phyloP scores from a whole-genome alignment of 257 asterid species.

The Fraxinus anomala region DNA sequence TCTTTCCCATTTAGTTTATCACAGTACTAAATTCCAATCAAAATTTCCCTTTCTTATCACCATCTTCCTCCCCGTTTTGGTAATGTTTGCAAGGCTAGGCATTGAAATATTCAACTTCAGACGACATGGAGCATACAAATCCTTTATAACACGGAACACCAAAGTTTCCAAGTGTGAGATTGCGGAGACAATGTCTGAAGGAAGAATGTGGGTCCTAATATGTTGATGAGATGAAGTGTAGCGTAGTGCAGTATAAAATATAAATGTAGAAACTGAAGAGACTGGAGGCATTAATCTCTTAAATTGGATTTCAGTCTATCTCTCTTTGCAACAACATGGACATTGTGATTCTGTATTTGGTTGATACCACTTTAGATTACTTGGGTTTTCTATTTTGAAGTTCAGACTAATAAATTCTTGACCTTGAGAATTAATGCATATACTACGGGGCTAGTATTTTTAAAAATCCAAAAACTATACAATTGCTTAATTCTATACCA shows the following conservation, averaged over 20 bases:
- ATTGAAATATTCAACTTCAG: neutral
- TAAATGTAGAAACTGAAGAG: neutral
- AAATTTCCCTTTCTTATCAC: neutral
- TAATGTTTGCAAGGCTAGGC: neutral
- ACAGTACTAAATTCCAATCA: neutral
- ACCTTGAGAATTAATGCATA: neutral
- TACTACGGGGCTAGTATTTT: neutral
- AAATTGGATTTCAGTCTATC: neutral
- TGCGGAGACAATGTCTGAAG: neutral
- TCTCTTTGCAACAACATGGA: neutral
- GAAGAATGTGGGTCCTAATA: neutral
- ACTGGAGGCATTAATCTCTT: neutral
- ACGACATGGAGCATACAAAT: neutral
- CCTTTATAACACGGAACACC: neutral
- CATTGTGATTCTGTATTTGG: neutral
- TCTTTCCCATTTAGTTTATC: neutral
- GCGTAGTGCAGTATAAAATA: too few relatives aligned
- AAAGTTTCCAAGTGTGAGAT: neutral
- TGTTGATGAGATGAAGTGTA: neutral
- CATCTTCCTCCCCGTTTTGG: neutral
- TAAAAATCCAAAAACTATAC: neutral
- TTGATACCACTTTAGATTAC: neutral
- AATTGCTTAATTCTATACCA: neutral
- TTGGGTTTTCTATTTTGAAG: neutral
- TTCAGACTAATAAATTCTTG: neutral